Percentiles rank a stretch among this genome's conserved stretches.
Conservation (phyloP, 495 filamentous ascomycete species). For the Podospora tetraspora region DNA sequence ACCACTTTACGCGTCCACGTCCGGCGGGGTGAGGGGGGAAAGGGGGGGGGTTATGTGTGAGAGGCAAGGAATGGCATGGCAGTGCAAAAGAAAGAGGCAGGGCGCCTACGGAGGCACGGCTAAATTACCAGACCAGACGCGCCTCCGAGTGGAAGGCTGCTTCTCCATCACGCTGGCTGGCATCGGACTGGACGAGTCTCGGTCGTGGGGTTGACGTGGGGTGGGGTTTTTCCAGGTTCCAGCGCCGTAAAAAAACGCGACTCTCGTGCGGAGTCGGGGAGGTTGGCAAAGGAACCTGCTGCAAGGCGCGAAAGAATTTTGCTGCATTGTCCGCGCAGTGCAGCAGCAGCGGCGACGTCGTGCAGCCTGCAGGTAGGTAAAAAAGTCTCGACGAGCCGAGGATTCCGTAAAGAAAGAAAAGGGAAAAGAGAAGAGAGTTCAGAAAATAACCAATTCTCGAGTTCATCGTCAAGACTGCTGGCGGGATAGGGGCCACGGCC, state of each 20-base stretch:
- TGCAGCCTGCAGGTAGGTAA: background rate
- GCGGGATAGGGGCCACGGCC: background rate
- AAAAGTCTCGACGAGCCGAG: constrained; percentile 1
- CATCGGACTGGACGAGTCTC: background rate
- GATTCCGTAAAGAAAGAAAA: background rate
- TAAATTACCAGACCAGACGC: constrained; percentile 6
- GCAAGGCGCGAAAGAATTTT: constrained; percentile 7
- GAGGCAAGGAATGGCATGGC: background rate
- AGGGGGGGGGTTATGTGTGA: background rate
- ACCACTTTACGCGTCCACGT: background rate
- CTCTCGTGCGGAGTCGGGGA: constrained; percentile 11
- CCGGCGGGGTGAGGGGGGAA: background rate
- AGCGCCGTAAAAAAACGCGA: constrained; percentile 10
- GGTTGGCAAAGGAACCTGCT: constrained; percentile 11
- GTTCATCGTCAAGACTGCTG: background rate
- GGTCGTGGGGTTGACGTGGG: background rate
- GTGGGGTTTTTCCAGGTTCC: constrained; percentile 11
- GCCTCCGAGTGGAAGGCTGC: constrained; percentile 1
- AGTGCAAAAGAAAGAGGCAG: background rate
- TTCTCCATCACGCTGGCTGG: background rate
- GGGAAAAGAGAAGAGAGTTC: background rate
- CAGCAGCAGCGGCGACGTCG: background rate
- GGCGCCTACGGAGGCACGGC: constrained; percentile 8
- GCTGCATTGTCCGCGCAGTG: constrained; percentile 1
- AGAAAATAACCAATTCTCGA: background rate